Conservation (phyloP, 257 asterid genomes). For the Solanum pennellii region DNA sequence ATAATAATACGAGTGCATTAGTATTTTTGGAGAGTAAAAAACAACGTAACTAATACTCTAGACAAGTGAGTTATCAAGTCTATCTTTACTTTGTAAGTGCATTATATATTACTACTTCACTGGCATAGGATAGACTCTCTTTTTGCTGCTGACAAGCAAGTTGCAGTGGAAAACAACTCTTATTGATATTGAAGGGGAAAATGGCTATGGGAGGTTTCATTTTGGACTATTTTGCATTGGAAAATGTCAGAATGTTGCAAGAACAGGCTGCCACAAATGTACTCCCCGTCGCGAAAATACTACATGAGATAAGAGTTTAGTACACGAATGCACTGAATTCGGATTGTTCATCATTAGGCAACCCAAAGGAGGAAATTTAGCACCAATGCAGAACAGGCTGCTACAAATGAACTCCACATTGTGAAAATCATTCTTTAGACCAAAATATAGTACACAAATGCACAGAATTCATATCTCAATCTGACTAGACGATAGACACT, state of each 20-base stretch:
- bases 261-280: not conserved
- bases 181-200: not conserved
- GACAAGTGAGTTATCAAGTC: not conserved
- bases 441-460: constrained; percentile 40
- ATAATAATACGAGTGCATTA: not conserved
- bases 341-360: constrained; percentile 26
- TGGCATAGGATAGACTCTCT: not conserved
- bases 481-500: constrained; percentile 65
- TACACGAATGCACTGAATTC: not conserved
- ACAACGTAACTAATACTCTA: not conserved
- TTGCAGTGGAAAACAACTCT: not conserved
- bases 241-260: not conserved
- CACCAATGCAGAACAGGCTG: constrained; percentile 46
- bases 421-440: constrained; percentile 27
- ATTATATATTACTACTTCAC: not conserved
- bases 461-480: constrained; percentile 17
- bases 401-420: constrained; percentile 59
- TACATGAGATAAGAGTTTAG: not conserved
- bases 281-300: not conserved
- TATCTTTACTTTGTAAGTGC: not conserved
- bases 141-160: not conserved
- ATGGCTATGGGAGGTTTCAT: not conserved
- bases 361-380: constrained; percentile 44
- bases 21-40: not conserved
- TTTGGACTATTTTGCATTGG: not conserved